Evolutionary conservation across 495 filamentous ascomycete genomes (phyloP).

Genomic region (Thozetella sp.): DNA sequence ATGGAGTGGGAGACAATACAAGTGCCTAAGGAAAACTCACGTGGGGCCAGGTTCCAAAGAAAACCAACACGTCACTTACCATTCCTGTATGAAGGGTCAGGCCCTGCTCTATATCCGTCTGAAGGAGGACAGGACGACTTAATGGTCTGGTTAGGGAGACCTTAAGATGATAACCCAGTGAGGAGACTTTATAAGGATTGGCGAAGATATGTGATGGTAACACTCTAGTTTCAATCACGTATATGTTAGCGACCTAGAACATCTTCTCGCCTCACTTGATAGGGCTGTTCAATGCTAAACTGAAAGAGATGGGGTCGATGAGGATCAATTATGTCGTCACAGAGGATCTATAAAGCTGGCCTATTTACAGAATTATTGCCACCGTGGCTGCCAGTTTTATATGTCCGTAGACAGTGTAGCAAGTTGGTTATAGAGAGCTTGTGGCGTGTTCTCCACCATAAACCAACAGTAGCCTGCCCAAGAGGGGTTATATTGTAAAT

Average conservation of each 20-base stretch:
- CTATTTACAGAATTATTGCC: too few species aligned
- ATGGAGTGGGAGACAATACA: conserved; percentile 13
- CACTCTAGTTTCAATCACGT: background rate
- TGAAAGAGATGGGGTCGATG: background rate
- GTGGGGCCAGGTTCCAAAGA: conserved; percentile 12
- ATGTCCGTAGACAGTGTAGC: too few species aligned
- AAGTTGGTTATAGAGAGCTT: too few species aligned
- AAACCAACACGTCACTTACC: conserved; percentile 12
- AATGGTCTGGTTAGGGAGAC: background rate
- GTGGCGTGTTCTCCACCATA: too few species aligned
- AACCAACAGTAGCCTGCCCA: too few species aligned
- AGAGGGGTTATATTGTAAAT: too few species aligned
- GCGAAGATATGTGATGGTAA: background rate
- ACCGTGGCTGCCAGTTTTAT: too few species aligned
- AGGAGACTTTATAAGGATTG: too few species aligned
- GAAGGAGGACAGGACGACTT: background rate
- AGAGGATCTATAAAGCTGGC: too few species aligned
- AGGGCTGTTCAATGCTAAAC: background rate
- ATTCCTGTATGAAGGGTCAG: conserved; percentile 4
- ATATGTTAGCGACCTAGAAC: background rate
- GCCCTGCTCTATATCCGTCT: background rate
- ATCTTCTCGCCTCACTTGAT: background rate
- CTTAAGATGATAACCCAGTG: background rate
- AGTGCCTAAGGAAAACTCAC: conserved; percentile 8
- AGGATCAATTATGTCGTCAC: too few species aligned